Base-by-base conservation (phyloP, 257 asterid species). In the Nicotiana knightiana region DNA sequence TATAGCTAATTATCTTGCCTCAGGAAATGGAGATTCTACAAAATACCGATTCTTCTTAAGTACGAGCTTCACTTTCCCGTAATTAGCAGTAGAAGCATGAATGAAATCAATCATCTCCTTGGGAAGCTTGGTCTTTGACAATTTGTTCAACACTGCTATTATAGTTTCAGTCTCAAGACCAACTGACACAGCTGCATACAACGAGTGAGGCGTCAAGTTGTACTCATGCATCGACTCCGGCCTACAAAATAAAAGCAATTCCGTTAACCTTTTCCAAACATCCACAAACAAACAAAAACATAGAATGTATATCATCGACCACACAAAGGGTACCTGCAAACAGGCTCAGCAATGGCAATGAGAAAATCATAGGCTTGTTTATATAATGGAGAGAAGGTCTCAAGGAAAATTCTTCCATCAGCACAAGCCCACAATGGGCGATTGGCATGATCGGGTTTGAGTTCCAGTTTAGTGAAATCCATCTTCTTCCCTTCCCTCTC, bases 141-240 rank as follows among this genome's bases (percentile, higher is more conserved):
- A 87, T 89, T 94, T 96, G 89, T 89, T 94, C 80, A 96, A 77
- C 80, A 96, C 98, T 68, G 97, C 89, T 76, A 96, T 86, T 71
- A 96, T 90, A 76, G 98, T 96, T 87, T 93, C 97, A 21, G 99
- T 94, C 87, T 96, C 99, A 84, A 94, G 98, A 65, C 99, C 99
- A 85, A 96, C 97, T 1, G 99, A 96, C 71, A 93, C 97, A 6
- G 99, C 97, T 26, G 97, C 98, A 58, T 96, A 96, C 75, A 96
- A 84, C 5, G 99, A 96, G 87, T 96, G 99, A 4, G 98, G 98
- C 4, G 99, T 94, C 91, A 96, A 90, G 89, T 92, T 96, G 91
- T 96, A 94, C 91, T 96, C 97, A 48, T 94, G 98, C 98, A 96
- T 94, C 10, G 98, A 94, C 87, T 96, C 99, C 16, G 99, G 99